Evolutionary conservation across 2,329 filamentous ascomycete species (phyloP).

Genomic region (Sporothrix sp.): DNA sequence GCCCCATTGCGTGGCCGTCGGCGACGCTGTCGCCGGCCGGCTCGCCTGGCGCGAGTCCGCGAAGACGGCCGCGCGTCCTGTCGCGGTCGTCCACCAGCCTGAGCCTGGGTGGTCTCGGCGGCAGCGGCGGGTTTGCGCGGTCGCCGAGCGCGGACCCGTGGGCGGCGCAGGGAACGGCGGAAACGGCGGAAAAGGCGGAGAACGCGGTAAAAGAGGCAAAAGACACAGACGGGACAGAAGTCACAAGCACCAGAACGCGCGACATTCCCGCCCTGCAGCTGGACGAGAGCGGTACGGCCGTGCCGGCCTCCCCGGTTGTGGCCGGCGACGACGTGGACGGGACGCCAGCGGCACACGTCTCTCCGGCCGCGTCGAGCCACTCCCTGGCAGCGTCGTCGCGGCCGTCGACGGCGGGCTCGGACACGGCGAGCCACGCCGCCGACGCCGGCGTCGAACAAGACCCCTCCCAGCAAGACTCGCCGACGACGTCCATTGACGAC

Average conservation of each 20-base stretch:
- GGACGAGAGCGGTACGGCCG: not conserved
- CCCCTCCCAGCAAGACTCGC: conserved; percentile 32
- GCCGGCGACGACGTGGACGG: not conserved
- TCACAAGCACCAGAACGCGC: not conserved
- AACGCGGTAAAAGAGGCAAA: not conserved
- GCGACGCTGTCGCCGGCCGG: conserved; percentile 3
- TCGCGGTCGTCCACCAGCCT: not conserved
- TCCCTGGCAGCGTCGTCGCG: conserved; percentile 8
- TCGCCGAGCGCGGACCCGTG: not conserved
- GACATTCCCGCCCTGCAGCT: not conserved
- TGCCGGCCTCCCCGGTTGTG: too few relatives aligned
- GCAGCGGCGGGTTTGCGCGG: not conserved
- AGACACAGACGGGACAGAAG: not conserved
- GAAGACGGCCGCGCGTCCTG: conserved; percentile 10
- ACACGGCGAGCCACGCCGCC: conserved; percentile 9
- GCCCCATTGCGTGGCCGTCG: conserved; percentile 31
- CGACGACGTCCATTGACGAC: conserved; percentile 37
- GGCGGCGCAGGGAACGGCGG: not conserved
- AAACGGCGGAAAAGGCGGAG: not conserved
- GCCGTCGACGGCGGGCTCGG: conserved; percentile 19
- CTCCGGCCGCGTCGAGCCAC: not conserved
- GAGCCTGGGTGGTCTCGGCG: not conserved
- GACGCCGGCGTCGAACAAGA: conserved; percentile 21
- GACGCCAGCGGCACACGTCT: not conserved
- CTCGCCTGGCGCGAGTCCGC: not conserved